Base-by-base conservation (phyloP, 306 rosid genomes). In the Pyrus betulifolia region DNA sequence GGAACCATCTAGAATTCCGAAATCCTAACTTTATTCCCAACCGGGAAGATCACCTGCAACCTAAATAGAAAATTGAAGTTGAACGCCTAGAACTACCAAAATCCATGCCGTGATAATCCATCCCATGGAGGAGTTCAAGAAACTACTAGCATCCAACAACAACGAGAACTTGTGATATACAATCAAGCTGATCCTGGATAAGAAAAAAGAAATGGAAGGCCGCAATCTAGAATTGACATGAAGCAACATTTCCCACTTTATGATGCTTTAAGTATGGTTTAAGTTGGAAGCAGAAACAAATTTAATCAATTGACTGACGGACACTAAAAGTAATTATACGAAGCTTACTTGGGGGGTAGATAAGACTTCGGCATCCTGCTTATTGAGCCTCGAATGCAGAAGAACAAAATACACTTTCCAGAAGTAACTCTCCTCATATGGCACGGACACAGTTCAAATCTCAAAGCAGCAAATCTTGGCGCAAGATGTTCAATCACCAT, bases 341-440 rank as follows among this genome's bases (percentile, higher is more conserved):
- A 74, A 67, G 73, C 83, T 79, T 71, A 92, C 99, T 96, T 88
- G 97, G 71, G 86, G 82, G 65, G 99, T 80, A 40, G 96, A 92
- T 83, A 95, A 88, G 82, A 85, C 35, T 79, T 78, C 97, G 1
- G 99, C 90, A 60, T 95, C 99, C 58, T 82, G 91, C 70, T 95
- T 95, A 70, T 87, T 86, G 25, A 95, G 93, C 82, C 99, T 86
- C 11, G 99, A 91, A 84, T 92, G 97, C 84, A 95, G 81, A 81
- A 95, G 97, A 65, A 95, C 98, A 42, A 95, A 95, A 79, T 95
- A 95, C 40, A 95, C 98, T 84, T 92, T 90, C 98, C 98, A 95
- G 84, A 95, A 95, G 89, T 90, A 95, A 78, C 92, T 84, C 79
- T 90, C 86, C 92, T 95, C 99, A 95, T 92, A 87, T 89, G 97